These are phyloP conservation scores for Plasmodium knowlesi DNA, from an alignment of 169 alveolate genomes.

Conservation along the genomic window DNA sequence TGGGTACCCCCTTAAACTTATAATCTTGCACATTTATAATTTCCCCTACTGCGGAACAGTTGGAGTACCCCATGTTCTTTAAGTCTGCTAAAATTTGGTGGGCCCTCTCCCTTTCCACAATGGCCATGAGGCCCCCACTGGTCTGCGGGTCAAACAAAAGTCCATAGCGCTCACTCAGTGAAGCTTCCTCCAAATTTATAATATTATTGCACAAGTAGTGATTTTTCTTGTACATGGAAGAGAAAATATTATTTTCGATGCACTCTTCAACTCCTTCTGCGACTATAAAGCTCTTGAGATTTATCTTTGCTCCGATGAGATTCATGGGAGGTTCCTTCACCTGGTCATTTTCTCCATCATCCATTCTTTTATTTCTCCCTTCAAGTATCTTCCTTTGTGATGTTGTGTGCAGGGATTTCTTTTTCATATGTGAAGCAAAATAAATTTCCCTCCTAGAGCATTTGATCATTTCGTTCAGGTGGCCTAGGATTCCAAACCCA, in stretches of 20 bases:
- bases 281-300: conserved; percentile 28
- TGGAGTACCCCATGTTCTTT: conserved; percentile 54
- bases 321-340: not conserved
- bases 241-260: conserved; percentile 64
- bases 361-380: not conserved
- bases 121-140: conserved; percentile 75
- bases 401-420: not conserved
- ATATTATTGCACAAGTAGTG: conserved; percentile 73
- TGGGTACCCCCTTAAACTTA: conserved; percentile 18
- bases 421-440: not conserved
- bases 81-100: conserved; percentile 36
- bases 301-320: conserved; percentile 65
- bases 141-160: conserved; percentile 75
- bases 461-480: conserved; percentile 71
- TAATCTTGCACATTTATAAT: conserved; percentile 72
- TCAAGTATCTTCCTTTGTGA: not conserved
- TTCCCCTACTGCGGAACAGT: conserved; percentile 71
- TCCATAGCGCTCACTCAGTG: conserved; percentile 44
- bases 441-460: conserved; percentile 70
- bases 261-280: conserved; percentile 73
- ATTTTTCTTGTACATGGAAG: conserved; percentile 75
- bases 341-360: not conserved
- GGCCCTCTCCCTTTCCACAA: conserved; percentile 52
- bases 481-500: conserved; percentile 74
- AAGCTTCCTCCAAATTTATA: conserved; percentile 71